Evolutionary conservation across 2,329 filamentous ascomycete genomes (phyloP).

Genomic region (Cytospora leucostoma): DNA sequence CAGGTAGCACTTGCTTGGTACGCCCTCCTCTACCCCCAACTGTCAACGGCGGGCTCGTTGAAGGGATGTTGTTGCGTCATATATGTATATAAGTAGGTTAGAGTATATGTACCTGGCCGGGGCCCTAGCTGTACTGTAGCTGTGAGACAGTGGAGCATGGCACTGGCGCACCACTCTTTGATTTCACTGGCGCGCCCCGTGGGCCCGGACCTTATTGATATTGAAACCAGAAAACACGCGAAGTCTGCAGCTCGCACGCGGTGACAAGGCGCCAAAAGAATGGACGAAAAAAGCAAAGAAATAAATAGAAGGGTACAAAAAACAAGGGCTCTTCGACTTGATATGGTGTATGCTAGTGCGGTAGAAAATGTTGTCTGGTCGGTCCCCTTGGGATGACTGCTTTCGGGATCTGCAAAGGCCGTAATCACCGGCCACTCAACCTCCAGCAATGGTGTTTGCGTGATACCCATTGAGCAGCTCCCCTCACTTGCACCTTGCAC

Average conservation of each 20-base stretch:
- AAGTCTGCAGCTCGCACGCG: not conserved
- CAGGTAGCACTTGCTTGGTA: not conserved
- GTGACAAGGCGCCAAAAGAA: not conserved
- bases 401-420: slow-evolving; percentile 18
- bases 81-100: not conserved
- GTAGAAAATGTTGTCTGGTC: not conserved
- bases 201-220: not conserved
- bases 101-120: not conserved
- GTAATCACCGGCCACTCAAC: slow-evolving; percentile 18
- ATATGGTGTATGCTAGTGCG: not conserved
- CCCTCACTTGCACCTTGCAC: slow-evolving; percentile 10
- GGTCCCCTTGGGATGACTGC: slow-evolving; percentile 8
- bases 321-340: not conserved
- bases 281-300: not conserved
- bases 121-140: not conserved
- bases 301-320: not conserved
- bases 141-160: slow-evolving; percentile 1
- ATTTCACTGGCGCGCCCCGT: not conserved
- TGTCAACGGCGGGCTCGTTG: not conserved
- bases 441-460: not conserved
- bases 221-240: not conserved
- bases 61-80: not conserved
- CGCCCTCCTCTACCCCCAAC: not conserved
- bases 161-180: not conserved
- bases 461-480: not conserved